These are phyloP conservation scores for Tylopilus rubrobrunneus DNA, from an alignment of 768 basidiomycete species.

Conservation along the genomic window DNA sequence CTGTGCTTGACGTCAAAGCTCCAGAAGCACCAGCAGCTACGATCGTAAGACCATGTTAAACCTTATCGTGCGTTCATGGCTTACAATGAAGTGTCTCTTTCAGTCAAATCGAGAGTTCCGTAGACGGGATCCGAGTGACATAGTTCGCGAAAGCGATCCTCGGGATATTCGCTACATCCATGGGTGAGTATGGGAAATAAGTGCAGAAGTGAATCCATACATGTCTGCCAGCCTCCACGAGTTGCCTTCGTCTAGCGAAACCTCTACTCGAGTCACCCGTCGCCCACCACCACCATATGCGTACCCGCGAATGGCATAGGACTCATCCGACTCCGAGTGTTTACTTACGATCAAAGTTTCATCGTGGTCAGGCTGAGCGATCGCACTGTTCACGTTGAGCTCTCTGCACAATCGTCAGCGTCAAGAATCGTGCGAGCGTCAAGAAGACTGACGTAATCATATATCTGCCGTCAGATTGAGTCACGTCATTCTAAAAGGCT, in stretches of 20 bases:
- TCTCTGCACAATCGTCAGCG: conserved; percentile 40
- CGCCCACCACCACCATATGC: conserved; percentile 62
- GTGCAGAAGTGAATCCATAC: conserved; percentile 10
- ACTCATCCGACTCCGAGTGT: neutral
- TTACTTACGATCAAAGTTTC: conserved; percentile 34
- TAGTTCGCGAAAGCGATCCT: conserved; percentile 45
- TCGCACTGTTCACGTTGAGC: conserved; percentile 56
- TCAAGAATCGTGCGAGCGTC: neutral
- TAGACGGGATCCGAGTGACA: conserved; percentile 39
- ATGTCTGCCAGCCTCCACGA: conserved; percentile 46
- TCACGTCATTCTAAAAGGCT: neutral
- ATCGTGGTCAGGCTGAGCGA: conserved; percentile 53
- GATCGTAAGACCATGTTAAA: neutral
- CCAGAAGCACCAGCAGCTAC: conserved; percentile 61
- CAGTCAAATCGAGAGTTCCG: conserved; percentile 46
- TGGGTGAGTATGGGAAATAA: conserved; percentile 1
- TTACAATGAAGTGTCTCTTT: conserved; percentile 47
- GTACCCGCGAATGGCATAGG: conserved; percentile 49
- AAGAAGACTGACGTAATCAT: conserved; percentile 30
- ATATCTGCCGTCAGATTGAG: conserved; percentile 16
- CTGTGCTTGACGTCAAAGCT: conserved; percentile 34
- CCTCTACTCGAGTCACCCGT: conserved; percentile 53
- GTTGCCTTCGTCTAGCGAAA: conserved; percentile 50
- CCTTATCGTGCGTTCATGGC: conserved; percentile 1
- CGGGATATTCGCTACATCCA: conserved; percentile 39